Percentiles rank a stretch among this genome's conserved stretches.
Evolutionary conservation across 2,329 filamentous ascomycete genomes (phyloP).

Genomic region (Blumeriella jaapii): DNA sequence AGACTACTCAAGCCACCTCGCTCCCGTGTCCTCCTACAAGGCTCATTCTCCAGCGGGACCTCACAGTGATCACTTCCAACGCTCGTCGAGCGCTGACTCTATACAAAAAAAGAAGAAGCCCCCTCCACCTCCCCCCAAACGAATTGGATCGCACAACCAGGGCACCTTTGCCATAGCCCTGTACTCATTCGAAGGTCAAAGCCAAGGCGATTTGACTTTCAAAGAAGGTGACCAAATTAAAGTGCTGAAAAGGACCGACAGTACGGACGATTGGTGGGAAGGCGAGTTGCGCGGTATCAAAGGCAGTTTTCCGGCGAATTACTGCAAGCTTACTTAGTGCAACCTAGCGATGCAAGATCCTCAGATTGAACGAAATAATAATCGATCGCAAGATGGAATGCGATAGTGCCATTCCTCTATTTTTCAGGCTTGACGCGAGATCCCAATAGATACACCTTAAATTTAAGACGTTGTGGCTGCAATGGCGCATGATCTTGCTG

Average conservation of each 20-base stretch:
- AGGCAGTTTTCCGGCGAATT: slow-evolving; percentile 76
- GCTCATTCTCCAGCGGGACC: slow-evolving; percentile 22
- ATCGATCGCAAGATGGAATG: too few species aligned
- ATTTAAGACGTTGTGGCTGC: too few species aligned
- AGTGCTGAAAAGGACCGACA: slow-evolving; percentile 67
- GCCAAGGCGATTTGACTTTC: slow-evolving; percentile 60
- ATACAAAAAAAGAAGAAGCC: slow-evolving; percentile 61
- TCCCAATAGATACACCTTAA: too few species aligned
- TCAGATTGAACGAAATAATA: too few species aligned
- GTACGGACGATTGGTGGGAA: slow-evolving; percentile 80
- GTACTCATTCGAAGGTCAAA: slow-evolving; percentile 64
- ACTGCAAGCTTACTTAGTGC: slow-evolving; percentile 41
- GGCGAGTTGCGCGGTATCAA: slow-evolving; percentile 58
- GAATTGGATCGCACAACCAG: slow-evolving; percentile 36
- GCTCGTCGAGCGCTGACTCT: slow-evolving; percentile 16
- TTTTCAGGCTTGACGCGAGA: too few species aligned
- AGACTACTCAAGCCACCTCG: slow-evolving; percentile 20
- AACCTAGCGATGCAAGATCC: too few species aligned
- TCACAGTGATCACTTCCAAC: slow-evolving; percentile 25
- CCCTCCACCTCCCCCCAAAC: slow-evolving; percentile 57
- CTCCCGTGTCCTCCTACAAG: slow-evolving; percentile 20
- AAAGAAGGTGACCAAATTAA: slow-evolving; percentile 66
- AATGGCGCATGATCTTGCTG: too few species aligned
- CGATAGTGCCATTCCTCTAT: too few species aligned
- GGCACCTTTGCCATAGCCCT: slow-evolving; percentile 47